Evolutionary conservation across 495 filamentous ascomycete species (phyloP).

Genomic region (Penicillium antarcticum): DNA sequence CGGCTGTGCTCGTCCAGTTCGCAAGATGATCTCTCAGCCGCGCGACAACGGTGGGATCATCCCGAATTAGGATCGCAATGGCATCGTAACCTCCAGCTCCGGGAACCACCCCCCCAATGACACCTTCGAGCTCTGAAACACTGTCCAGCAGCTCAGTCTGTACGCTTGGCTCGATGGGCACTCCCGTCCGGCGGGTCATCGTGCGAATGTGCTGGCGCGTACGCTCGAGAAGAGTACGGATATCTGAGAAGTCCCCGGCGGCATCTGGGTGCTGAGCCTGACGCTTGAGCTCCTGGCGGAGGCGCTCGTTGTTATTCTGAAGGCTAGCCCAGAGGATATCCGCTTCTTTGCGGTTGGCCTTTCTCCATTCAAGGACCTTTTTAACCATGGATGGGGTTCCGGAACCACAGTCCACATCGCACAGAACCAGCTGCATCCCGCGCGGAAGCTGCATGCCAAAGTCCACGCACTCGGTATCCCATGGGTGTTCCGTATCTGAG

Average conservation of each 20-base stretch:
- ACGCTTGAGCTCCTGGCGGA: constrained; percentile 60
- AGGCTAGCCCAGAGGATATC: constrained; percentile 67
- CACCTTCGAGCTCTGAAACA: constrained; percentile 66
- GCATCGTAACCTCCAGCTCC: constrained; percentile 96
- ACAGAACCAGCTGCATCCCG: constrained; percentile 76
- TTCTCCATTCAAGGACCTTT: constrained; percentile 80
- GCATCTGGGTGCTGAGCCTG: constrained; percentile 32
- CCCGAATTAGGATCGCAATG: constrained; percentile 72
- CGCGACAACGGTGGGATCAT: constrained; percentile 65
- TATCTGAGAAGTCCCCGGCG: constrained; percentile 29
- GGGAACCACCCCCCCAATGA: constrained; percentile 88
- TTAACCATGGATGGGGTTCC: constrained; percentile 94
- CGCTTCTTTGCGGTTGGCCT: constrained; percentile 62
- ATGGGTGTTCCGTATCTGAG: constrained; percentile 45
- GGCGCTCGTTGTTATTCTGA: constrained; percentile 68
- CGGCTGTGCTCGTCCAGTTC: constrained; percentile 56
- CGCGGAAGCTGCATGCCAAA: constrained; percentile 60
- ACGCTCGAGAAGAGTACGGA: constrained; percentile 41
- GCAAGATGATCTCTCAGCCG: constrained; percentile 60
- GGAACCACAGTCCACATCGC: constrained; percentile 93
- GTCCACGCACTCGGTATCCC: constrained; percentile 76
- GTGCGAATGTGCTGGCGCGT: constrained; percentile 63
- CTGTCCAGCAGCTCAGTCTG: constrained; percentile 84
- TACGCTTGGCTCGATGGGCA: constrained; percentile 86
- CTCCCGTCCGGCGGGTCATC: constrained; percentile 70